Evolutionary conservation across 179 eudicot species (phyloP), one percentile per base, ranked within the genome.

Genomic region (Beta macrorhiza): DNA sequence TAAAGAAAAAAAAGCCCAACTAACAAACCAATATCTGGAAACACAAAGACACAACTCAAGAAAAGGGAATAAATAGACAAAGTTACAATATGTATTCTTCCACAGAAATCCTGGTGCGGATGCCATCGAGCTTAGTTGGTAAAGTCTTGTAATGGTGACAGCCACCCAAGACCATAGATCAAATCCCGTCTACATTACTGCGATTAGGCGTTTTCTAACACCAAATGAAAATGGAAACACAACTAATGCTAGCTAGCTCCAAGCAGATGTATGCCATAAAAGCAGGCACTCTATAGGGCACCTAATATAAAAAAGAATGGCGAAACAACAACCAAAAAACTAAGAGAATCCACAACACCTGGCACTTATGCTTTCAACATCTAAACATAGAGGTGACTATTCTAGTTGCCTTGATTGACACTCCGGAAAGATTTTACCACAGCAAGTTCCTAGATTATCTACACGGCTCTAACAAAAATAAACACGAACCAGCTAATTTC

Each of bases 381-480:
- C 42, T 12, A 0, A 20, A 22, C 15, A 68, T 5, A 49, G 52
- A 68, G 4, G 15, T 42, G 15, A 29, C 22, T 72, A 52, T 22
- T 25, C 13, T 52, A 4, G 59, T 32, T 16, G 32, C 75, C 69
- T 9, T 4, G 22, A 37, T 29, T 49, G 52, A 49, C 64, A 56
- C 44, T 37, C n/a, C 49, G 32, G 49, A 73, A 7, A 52, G 29
- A 6, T 52, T 25, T 73, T 37, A 37, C 56, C 44, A 65, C 20
- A 73, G 45, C 47, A 20, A 69, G 56, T 17, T 74, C 56, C 77
- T 61, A 71, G 47, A 85, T 15, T 74, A 71, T 16, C 37, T 11
- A 10, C n/a, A 14, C 25, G 17, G 17, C 64, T 61, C 73, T 59
- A 16, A 79, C 29, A 5, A 61, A 47, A 7, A 22, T 14, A 7